phyloP scores from a whole-genome alignment of 306 rosid genomes.

The Dalbergia cochinchinensis region DNA sequence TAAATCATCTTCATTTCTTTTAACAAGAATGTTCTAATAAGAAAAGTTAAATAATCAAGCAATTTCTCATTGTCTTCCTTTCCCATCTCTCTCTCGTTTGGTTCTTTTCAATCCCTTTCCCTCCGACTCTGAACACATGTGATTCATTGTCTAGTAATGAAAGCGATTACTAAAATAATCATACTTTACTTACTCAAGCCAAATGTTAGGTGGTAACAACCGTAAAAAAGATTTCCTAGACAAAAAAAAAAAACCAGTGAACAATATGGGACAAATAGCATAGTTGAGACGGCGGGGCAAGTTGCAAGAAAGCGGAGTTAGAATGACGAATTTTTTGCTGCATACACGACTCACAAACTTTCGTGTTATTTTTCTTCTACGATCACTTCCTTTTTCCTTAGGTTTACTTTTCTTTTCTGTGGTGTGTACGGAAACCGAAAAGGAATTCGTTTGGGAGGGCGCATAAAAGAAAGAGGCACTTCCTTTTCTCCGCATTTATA shows the following conservation, averaged over 20 bases:
- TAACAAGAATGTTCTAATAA: no score
- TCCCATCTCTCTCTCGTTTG: neutral
- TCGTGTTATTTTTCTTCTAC: no score
- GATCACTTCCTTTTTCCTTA: neutral
- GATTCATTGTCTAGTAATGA: no score
- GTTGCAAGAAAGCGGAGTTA: neutral
- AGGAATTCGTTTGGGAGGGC: slow-evolving; percentile 7
- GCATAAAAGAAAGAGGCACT: slow-evolving; percentile 26
- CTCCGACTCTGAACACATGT: neutral
- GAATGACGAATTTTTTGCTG: neutral
- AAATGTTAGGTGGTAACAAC: no score
- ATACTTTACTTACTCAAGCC: no score
- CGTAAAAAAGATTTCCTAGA: no score
- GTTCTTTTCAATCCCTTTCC: neutral
- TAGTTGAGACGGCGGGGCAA: slow-evolving; percentile 8
- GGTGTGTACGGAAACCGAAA: neutral
- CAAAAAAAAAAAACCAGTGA: no score
- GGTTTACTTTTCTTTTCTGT: neutral
- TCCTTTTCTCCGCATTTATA: neutral
- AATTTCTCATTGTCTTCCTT: neutral
- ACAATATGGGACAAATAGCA: neutral
- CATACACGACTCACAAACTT: no score
- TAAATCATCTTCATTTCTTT: neutral
- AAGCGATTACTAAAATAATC: no score
- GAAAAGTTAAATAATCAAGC: neutral